Percentiles rank a stretch among this genome's conserved stretches.
phyloP scores from a whole-genome alignment of 371 early-diverging fungal species.

The Nematocida homosporus region DNA sequence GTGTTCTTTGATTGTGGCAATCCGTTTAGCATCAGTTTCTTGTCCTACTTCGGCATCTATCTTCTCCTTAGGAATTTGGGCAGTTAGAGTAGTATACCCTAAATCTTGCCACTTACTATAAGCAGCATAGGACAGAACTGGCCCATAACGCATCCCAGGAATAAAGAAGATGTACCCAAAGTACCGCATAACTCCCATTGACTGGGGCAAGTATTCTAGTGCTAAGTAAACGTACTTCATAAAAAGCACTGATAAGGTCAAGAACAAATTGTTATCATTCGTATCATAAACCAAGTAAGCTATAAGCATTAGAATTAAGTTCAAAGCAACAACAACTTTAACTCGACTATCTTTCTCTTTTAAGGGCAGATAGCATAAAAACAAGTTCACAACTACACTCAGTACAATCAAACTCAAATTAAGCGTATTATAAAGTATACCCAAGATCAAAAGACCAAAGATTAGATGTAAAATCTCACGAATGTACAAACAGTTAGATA shows the following conservation, averaged over 20 bases:
- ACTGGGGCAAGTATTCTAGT: conserved; percentile 13
- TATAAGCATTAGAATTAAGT: conserved; percentile 7
- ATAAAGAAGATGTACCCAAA: conserved; percentile 49
- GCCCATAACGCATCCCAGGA: conserved; percentile 49
- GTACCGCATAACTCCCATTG: conserved; percentile 31
- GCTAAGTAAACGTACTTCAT: conserved; percentile 54
- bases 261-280: conserved; percentile 21
- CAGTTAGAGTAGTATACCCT: conserved; percentile 19
- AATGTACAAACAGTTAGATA: conserved; percentile 39
- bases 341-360: conserved; percentile 38
- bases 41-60: conserved; percentile 12
- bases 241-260: conserved; percentile 37
- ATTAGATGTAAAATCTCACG: conserved; percentile 41
- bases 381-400: conserved; percentile 12
- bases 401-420: conserved; percentile 13
- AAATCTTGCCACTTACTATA: conserved; percentile 28
- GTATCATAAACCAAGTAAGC: conserved; percentile 11
- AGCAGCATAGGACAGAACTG: conserved; percentile 24
- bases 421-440: neutral
- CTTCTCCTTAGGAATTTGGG: neutral
- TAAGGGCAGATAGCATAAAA: conserved; percentile 15
- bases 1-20: neutral
- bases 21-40: neutral
- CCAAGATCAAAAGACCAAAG: conserved; percentile 19
- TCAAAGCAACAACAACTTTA: conserved; percentile 10